phyloP scores from a whole-genome alignment of 2,329 filamentous ascomycete species.

The Sarocladium oryzae region DNA sequence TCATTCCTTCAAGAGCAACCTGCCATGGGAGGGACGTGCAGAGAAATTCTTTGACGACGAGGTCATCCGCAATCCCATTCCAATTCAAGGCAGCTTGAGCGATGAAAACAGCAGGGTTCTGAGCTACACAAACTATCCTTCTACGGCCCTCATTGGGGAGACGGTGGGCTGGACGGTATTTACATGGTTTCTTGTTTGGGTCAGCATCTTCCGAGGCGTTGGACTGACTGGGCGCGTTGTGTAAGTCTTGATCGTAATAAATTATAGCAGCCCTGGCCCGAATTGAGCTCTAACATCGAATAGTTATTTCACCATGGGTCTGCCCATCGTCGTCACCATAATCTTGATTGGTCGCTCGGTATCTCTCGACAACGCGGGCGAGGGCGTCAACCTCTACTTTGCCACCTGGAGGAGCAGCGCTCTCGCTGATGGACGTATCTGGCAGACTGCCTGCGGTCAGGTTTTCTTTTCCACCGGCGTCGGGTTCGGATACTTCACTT shows the following conservation, averaged over 20 bases:
- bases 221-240: constrained; percentile 52
- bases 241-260: background rate
- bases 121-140: constrained; percentile 40
- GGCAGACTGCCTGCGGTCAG: constrained; percentile 54
- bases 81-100: constrained; percentile 31
- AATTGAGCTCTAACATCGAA: background rate
- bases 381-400: constrained; percentile 42
- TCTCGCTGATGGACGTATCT: constrained; percentile 43
- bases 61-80: constrained; percentile 41
- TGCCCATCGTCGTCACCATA: constrained; percentile 50
- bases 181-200: constrained; percentile 53
- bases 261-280: background rate
- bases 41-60: constrained; percentile 46
- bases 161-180: constrained; percentile 53
- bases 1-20: constrained; percentile 45
- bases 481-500: constrained; percentile 53
- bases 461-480: constrained; percentile 55
- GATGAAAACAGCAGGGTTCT: constrained; percentile 30
- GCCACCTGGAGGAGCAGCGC: constrained; percentile 41
- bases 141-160: constrained; percentile 42
- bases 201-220: constrained; percentile 53
- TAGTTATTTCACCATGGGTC: constrained; percentile 52
- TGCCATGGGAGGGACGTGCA: constrained; percentile 45
- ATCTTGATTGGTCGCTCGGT: constrained; percentile 47
- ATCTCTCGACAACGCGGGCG: constrained; percentile 46